Base-by-base conservation (phyloP, 257 asterid genomes). In the Solanum medicagineum region DNA sequence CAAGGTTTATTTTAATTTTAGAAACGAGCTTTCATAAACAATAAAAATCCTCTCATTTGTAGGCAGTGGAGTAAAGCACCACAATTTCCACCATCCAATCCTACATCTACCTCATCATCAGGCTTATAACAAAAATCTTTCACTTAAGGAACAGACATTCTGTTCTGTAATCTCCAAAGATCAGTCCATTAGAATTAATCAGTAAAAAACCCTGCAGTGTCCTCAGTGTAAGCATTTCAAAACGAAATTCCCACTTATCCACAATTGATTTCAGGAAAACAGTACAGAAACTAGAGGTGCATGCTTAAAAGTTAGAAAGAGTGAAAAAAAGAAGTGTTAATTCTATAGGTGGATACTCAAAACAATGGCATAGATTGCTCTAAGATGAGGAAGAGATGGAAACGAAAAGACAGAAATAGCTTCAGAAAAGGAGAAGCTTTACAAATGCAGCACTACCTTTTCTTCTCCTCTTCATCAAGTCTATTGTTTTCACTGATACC, bases 381-480 rank as follows among this genome's bases (percentile, higher is more conserved):
- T 53, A 24, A 8, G 83, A 77, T 77, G 22, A 77, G 63, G 20
- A 77, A 26, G 47, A 51, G 63, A 77, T 24, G 54, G 62, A 84
- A 77, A 62, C 55, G 74, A 71, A 82, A 77, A 71, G 20, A 66
- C 53, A 68, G 65, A 86, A 81, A 77, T 24, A 12, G 79, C 57
- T 68, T 13, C 20, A 55, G 26, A 83, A 53, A 65, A 66, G 24
- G 40, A 53, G 86, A 83, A 59, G 84, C 17, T 60, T 26, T 36
- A 68, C 73, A 60, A 40, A 68, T 71, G 86, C 79, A 81, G 40
- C 70, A 87, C 87, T 97, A 97, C 99, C 99, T 97, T 90, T 93
- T 95, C 96, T 86, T 94, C 82, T 92, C 98, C 88, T 92, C 97
- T 86, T 92, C 97, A 65, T 92, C 94, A 85, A 90, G 89, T 92